phyloP scores from a whole-genome alignment of 495 filamentous ascomycete genomes.

The Aspergillus mulundensis region DNA sequence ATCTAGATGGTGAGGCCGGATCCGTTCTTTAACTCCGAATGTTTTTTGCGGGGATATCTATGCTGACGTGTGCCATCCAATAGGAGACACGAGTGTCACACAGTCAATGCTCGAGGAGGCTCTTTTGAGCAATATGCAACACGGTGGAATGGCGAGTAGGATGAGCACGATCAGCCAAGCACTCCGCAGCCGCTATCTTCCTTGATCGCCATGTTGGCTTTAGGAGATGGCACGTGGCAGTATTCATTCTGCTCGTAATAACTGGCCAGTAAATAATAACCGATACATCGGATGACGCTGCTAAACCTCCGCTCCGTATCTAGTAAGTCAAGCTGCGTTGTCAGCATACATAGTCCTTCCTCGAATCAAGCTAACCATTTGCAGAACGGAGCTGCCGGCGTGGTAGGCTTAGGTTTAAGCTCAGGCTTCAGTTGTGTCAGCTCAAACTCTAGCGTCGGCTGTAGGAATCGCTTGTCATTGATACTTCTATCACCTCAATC shows the following conservation, averaged over 20 bases:
- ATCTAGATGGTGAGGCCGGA: conserved; percentile 68
- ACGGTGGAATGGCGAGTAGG: conserved; percentile 74
- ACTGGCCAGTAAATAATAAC: neutral
- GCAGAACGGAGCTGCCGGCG: neutral
- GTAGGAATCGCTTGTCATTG: neutral
- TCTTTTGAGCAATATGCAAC: conserved; percentile 87
- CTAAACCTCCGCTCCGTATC: neutral
- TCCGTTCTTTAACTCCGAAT: neutral
- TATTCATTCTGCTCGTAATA: neutral
- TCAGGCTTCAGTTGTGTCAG: neutral
- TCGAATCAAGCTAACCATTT: neutral
- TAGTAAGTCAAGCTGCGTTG: neutral
- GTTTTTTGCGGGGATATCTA: no score
- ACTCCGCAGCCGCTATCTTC: conserved; percentile 49
- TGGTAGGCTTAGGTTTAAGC: neutral
- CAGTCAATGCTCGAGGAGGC: conserved; percentile 92
- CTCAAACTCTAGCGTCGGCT: neutral
- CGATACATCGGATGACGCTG: neutral
- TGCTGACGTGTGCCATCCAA: conserved; percentile 7
- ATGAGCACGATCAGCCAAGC: conserved; percentile 81
- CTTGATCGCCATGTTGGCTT: neutral
- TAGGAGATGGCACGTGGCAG: neutral
- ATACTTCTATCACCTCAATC: neutral
- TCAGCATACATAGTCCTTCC: neutral
- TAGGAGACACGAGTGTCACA: conserved; percentile 82